Evolutionary conservation across 2,329 filamentous ascomycete species (phyloP), one percentile per base, ranked within the genome.

Genomic region (Xylaria sp.): DNA sequence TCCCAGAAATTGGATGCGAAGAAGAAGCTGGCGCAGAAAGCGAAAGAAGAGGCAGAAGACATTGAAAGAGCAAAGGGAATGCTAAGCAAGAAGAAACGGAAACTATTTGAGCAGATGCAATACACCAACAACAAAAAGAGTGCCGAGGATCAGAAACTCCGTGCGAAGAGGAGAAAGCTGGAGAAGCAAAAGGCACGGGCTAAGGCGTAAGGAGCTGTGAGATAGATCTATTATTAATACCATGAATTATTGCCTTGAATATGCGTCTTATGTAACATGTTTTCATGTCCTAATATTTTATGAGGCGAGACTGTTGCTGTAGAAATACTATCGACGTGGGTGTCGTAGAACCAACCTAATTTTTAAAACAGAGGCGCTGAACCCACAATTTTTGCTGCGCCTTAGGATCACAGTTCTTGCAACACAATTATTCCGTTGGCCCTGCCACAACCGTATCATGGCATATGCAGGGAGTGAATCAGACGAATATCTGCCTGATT

Each of bases 61-160:
- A 82, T 97, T 67, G 94, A 97, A 81, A 88, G 95, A 71, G 91
- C 93, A 80, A 97, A 97, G 89, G 96, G 97, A 84, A 99, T 99
- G 96, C 90, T 98, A 85, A 93, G 92, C 81, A 93, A 97, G 81
- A 96, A 97, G 88, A 99, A 98, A 90, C 88, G 96, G 77, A 97
- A 97, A 89, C 84, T 97, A 77, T 92, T 95, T 74, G 96, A 98
- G 85, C 96, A 97, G 85, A 99, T 99, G 93, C 87, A 94, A 78
- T 97, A 97, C 82, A 94, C 90, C 71, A 97, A 97, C 82, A 94
- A 91, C 83, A 94, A 96, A 87, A 93, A 93, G 85, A 95, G 95
- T 74, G 92, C 90, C 31, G 93, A 97, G 83, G 93, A 95, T 57
- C 92, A 95, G 84, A 92, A 91, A 83, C 83, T 99, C 79, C 88